A percentile compares a stretch with the other conserved stretches of the same genome.
Conservation (phyloP, 768 basidiomycete species). For the Termitomyces titanicus region DNA sequence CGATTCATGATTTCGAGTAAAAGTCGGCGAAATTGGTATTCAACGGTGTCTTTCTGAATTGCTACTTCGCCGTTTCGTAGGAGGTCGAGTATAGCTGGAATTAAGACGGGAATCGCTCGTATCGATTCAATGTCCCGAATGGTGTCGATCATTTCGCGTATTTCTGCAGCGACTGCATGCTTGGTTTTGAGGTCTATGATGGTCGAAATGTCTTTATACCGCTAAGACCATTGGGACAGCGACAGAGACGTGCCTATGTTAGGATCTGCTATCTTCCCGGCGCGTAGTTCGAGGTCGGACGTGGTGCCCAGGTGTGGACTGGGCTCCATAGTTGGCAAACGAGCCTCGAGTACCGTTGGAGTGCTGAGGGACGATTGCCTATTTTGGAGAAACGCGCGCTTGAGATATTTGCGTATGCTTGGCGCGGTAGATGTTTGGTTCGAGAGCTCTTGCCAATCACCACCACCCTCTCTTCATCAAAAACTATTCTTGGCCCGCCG, state of each 20-base stretch:
- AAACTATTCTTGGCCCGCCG: no score
- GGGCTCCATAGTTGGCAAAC: slow-evolving; percentile 31
- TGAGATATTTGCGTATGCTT: slow-evolving; percentile 4
- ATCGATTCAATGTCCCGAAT: slow-evolving; percentile 71
- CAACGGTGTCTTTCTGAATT: slow-evolving; percentile 60
- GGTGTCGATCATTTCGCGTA: slow-evolving; percentile 79
- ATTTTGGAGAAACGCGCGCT: slow-evolving; percentile 15
- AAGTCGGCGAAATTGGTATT: slow-evolving; percentile 82
- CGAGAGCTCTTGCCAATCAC: neutral
- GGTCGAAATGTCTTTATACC: neutral
- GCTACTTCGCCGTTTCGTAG: slow-evolving; percentile 66
- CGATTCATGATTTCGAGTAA: slow-evolving; percentile 89
- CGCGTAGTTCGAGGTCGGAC: slow-evolving; percentile 66
- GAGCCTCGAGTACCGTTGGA: slow-evolving; percentile 23
- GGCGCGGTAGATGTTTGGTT: neutral
- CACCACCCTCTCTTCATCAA: neutral
- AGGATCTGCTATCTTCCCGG: slow-evolving; percentile 72
- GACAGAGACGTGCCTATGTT: slow-evolving; percentile 49
- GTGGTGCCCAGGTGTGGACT: slow-evolving; percentile 31
- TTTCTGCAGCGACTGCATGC: slow-evolving; percentile 67
- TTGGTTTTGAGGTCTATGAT: slow-evolving; percentile 65
- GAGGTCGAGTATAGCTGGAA: slow-evolving; percentile 70
- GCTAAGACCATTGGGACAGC: neutral
- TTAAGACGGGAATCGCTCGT: slow-evolving; percentile 67
- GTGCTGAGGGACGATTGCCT: slow-evolving; percentile 12